These are phyloP conservation scores for Chloropicon primus DNA, from an alignment of 139 green algal genomes.

Conservation along the genomic window DNA sequence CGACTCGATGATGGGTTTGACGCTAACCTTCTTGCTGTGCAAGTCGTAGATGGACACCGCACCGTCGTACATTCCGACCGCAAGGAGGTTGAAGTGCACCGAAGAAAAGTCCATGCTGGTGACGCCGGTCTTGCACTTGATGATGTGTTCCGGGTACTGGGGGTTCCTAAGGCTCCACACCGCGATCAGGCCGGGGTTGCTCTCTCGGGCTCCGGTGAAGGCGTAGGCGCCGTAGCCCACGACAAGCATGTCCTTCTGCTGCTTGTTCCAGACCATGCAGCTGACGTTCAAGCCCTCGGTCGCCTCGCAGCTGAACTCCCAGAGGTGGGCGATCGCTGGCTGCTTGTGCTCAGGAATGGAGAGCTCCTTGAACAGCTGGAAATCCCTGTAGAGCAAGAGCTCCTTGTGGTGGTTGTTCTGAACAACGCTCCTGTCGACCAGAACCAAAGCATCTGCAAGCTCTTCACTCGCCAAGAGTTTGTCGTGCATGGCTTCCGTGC, in stretches of 20 bases:
- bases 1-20: conserved; percentile 41
- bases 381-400: conserved; percentile 15
- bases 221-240: conserved; percentile 56
- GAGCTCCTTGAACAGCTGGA: conserved; percentile 1
- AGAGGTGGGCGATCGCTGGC: not conserved
- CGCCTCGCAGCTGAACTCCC: conserved; percentile 8
- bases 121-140: conserved; percentile 35
- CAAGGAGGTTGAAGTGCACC: conserved; percentile 36
- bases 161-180: conserved; percentile 75
- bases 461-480: not conserved
- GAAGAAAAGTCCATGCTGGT: conserved; percentile 53
- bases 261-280: conserved; percentile 44
- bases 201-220: conserved; percentile 13
- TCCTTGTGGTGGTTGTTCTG: conserved; percentile 24
- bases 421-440: conserved; percentile 16
- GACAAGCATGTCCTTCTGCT: conserved; percentile 43
- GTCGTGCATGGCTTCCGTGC: not conserved
- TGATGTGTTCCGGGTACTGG: conserved; percentile 51
- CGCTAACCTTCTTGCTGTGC: conserved; percentile 1
- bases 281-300: conserved; percentile 18
- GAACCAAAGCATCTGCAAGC: not conserved
- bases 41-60: conserved; percentile 48
- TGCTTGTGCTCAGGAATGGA: conserved; percentile 3
- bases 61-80: conserved; percentile 52
- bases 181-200: conserved; percentile 35